Conservation (phyloP, 179 eudicot genomes). For the Beta macrorhiza region DNA sequence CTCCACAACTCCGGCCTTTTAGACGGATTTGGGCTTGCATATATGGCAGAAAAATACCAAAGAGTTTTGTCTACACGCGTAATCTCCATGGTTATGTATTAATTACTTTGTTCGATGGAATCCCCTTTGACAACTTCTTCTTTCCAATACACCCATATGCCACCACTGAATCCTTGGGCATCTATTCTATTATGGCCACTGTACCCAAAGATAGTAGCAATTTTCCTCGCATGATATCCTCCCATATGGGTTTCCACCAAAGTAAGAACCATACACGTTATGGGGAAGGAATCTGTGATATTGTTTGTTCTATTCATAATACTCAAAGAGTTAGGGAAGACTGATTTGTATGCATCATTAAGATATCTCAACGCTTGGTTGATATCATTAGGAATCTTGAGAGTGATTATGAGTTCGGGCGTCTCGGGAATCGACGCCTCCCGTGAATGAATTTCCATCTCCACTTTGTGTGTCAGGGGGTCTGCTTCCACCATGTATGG, state of each 20-base stretch:
- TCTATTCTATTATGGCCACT: too few species aligned
- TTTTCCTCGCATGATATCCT: too few species aligned
- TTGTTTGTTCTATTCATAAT: background rate
- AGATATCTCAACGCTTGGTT: background rate
- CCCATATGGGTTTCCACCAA: too few species aligned
- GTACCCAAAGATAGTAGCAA: too few species aligned
- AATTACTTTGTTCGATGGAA: background rate
- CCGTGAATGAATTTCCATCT: background rate
- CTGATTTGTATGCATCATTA: background rate
- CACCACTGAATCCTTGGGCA: too few species aligned
- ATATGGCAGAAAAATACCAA: background rate
- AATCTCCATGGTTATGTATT: background rate
- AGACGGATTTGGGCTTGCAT: background rate
- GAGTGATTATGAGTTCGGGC: background rate
- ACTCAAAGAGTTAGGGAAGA: background rate
- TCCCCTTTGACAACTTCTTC: background rate
- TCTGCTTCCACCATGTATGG: background rate
- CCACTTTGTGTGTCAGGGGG: background rate
- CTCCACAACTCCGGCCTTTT: background rate
- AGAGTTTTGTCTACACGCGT: background rate
- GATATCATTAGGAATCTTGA: background rate
- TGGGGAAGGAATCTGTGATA: background rate
- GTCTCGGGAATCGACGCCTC: background rate
- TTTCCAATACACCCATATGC: too few species aligned
- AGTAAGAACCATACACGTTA: background rate